phyloP scores from a whole-genome alignment of 345 rosid genomes.

The Psidium guajava region DNA sequence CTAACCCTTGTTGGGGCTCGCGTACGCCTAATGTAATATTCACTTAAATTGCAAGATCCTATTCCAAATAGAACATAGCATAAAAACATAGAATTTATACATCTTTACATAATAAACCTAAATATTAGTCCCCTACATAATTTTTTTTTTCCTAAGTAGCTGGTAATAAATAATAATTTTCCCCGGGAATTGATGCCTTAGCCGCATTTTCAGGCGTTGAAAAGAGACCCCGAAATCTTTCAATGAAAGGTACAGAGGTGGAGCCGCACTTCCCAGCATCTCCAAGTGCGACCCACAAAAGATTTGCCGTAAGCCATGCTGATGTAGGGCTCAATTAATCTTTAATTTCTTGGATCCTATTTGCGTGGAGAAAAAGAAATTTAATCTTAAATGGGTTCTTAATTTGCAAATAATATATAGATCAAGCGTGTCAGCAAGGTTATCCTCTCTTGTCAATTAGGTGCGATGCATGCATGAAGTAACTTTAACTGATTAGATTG shows the following conservation, averaged over 20 bases:
- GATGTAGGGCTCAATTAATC: not conserved
- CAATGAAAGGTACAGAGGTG: not conserved
- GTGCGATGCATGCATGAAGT: not conserved
- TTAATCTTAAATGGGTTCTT: not conserved
- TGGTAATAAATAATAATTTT: not conserved
- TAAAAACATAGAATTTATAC: not conserved
- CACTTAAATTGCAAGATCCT: no score
- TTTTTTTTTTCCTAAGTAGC: not conserved
- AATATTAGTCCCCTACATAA: not conserved
- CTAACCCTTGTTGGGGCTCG: no score
- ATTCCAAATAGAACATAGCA: not conserved
- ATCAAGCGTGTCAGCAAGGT: not conserved
- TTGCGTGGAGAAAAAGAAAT: not conserved
- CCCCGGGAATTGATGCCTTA: not conserved
- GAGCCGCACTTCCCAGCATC: not conserved
- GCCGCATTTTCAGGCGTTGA: not conserved
- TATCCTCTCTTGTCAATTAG: not conserved
- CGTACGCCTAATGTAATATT: no score
- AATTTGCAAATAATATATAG: not conserved
- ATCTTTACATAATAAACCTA: not conserved
- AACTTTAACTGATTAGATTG: no score
- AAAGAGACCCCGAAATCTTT: not conserved
- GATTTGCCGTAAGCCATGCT: not conserved
- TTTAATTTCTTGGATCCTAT: not conserved
- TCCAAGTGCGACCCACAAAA: not conserved